Evolutionary conservation across 306 rosid genomes (phyloP), one percentile per base, ranked within the genome.

Genomic region (Vachellia collinsii): DNA sequence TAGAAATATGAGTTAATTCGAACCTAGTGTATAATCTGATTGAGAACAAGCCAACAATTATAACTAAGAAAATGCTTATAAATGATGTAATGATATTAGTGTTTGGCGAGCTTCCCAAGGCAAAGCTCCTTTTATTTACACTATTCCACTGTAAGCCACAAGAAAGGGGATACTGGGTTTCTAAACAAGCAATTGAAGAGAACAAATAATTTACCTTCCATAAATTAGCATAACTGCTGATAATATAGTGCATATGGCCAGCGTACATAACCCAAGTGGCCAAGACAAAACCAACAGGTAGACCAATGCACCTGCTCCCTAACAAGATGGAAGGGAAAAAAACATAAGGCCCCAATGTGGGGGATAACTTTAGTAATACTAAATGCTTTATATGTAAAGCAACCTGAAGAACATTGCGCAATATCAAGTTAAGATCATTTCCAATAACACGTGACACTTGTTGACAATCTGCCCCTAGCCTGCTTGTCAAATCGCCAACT

Each of bases 401-500:
- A 79, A 95, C 99, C 99, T 93, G 97, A 85, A 95, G 91, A 77
- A 79, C 62, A 68, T 95, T 93, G 85, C 98, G 98, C 75, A 95
- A 41, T 87, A 95, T 95, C 87, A 95, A 20, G 85, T 95, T 93
- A 83, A 95, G 98, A 90, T 95, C 99, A 85, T 90, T 91, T 79
- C 99, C 99, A 70, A 93, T 95, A 80, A 95, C 99, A 54, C 96
- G 88, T 70, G 99, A 95, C 62, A 93, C 98, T 93, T 95, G 98
- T 85, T 93, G 99, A 74, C 99, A 95, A 87, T 95, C 99, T 38
- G 98, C 98, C 72, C 99, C 99, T 83, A 95, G 99, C 90, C 99
- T 89, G 92, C 99, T 95, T 74, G 98, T 95, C 90, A 95, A 88
- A 87, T 90, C 94, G 81, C 99, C 99, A 74, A 95, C 98, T 59